phyloP scores from a whole-genome alignment of 2,329 filamentous ascomycete species.

The Emericellopsis atlantica region DNA sequence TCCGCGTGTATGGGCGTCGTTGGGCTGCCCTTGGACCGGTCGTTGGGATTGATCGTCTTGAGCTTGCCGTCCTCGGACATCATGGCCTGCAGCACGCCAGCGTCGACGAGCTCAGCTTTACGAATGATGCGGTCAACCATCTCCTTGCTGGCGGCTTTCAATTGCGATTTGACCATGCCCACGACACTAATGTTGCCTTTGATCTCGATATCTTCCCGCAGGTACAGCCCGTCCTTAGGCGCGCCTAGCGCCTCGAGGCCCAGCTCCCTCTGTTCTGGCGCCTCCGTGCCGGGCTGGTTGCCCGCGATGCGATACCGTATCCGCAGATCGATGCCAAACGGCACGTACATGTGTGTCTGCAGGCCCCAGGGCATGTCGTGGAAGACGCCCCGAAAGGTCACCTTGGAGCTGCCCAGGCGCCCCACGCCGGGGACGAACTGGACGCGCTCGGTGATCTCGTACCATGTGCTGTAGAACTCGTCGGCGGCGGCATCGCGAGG shows the following conservation, averaged over 20 bases:
- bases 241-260: conserved; percentile 45
- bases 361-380: conserved; percentile 61
- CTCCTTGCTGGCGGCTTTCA: conserved; percentile 52
- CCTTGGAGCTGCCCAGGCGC: conserved; percentile 49
- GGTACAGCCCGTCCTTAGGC: conserved; percentile 52
- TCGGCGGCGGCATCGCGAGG: conserved; percentile 56
- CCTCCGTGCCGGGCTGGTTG: conserved; percentile 54
- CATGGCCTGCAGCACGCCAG: conserved; percentile 54
- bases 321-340: conserved; percentile 52
- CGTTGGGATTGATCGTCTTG: conserved; percentile 43
- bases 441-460: conserved; percentile 58
- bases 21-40: conserved; percentile 22
- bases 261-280: conserved; percentile 47
- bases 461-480: conserved; percentile 64
- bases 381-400: conserved; percentile 59
- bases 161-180: conserved; percentile 52
- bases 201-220: conserved; percentile 60
- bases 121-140: conserved; percentile 59
- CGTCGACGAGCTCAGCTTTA: conserved; percentile 57
- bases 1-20: neutral
- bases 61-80: conserved; percentile 47
- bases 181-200: conserved; percentile 55
- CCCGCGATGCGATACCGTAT: conserved; percentile 57
- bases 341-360: conserved; percentile 60
- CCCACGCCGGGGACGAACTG: conserved; percentile 56